Evolutionary conservation across 2,329 filamentous ascomycete genomes (phyloP).

Genomic region (Apiospora rasikravindrae): DNA sequence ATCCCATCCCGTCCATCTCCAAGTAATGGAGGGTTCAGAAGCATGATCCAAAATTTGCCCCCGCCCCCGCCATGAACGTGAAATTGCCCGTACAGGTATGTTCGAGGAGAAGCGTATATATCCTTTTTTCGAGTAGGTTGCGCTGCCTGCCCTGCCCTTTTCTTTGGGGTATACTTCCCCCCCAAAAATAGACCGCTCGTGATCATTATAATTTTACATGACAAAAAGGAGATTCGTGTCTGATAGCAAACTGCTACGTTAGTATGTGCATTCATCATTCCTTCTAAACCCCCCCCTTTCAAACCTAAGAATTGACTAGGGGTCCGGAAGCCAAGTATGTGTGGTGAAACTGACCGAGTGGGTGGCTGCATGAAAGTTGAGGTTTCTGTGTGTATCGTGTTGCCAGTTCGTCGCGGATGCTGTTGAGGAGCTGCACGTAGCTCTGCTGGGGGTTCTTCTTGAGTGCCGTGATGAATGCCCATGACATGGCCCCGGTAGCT

Average conservation of each 20-base stretch:
- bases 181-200: constrained; percentile 13
- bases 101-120: constrained; percentile 4
- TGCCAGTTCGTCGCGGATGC: constrained; percentile 86
- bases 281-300: constrained; percentile 12
- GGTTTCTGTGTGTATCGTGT: constrained; percentile 93
- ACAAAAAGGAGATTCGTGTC: constrained; percentile 71
- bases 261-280: constrained; percentile 21
- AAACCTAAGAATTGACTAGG: constrained; percentile 5
- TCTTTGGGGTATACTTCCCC: background rate
- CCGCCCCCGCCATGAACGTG: background rate
- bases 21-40: background rate
- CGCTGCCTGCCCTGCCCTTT: background rate
- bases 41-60: background rate
- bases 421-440: constrained; percentile 95
- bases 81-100: background rate
- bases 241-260: constrained; percentile 37
- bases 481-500: constrained; percentile 97
- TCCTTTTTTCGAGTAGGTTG: constrained; percentile 2
- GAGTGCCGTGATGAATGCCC: constrained; percentile 90
- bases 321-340: background rate
- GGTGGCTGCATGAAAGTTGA: constrained; percentile 94
- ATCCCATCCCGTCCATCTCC: background rate
- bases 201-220: constrained; percentile 53
- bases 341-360: constrained; percentile 72
- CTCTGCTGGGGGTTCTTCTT: constrained; percentile 95